phyloP scores from a whole-genome alignment of 192 early-diverging fungal genomes.

The Gigaspora rosea region DNA sequence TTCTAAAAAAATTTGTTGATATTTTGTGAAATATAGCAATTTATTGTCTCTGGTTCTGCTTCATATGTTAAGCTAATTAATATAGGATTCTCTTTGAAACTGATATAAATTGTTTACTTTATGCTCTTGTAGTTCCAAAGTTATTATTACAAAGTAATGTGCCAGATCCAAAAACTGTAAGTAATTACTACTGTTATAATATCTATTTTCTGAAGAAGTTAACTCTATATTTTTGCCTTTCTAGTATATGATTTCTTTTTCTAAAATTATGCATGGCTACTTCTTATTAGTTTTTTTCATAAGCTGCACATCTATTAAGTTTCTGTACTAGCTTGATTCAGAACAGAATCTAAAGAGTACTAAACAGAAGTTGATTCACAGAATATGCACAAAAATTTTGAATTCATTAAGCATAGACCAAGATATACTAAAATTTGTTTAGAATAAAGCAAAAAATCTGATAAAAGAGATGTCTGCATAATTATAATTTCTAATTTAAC shows the following conservation, averaged over 20 bases:
- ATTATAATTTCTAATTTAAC: conserved; percentile 11
- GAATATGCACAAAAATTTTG: background rate
- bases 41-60: too few species aligned
- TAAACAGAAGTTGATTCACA: conserved; percentile 5
- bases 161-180: too few species aligned
- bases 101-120: too few species aligned
- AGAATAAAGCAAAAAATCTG: conserved; percentile 15
- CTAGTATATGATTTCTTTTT: background rate
- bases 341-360: conserved; percentile 7
- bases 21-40: too few species aligned
- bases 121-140: too few species aligned
- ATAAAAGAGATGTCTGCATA: conserved; percentile 9
- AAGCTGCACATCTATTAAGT: background rate
- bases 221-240: background rate
- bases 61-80: too few species aligned
- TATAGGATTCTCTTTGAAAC: too few species aligned
- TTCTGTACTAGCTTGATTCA: background rate
- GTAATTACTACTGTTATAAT: too few species aligned
- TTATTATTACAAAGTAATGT: too few species aligned
- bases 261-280: conserved; percentile 9
- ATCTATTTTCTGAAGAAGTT: background rate
- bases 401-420: background rate
- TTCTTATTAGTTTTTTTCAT: background rate
- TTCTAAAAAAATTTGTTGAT: too few species aligned
- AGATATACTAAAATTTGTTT: background rate